These are phyloP conservation scores for Cutaneotrichosporon cavernicola DNA, from an alignment of 1,284 basidiomycete species.

Conservation along the genomic window DNA sequence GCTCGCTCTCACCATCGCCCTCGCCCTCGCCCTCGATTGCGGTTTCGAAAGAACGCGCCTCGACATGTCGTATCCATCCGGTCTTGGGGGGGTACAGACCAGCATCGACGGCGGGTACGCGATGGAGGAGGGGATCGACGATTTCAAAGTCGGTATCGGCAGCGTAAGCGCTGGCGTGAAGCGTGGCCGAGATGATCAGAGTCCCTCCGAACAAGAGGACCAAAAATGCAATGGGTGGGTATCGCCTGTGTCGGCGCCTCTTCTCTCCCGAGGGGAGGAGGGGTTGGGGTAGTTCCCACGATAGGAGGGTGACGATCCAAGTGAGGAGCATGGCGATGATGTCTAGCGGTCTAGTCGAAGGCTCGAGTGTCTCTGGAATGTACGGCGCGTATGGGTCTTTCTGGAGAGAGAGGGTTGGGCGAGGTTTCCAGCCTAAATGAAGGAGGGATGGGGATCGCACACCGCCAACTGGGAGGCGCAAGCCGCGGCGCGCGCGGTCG, in stretches of 20 bases:
- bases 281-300: neutral
- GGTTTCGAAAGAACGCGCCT: neutral
- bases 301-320: neutral
- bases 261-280: neutral
- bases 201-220: conserved; percentile 5
- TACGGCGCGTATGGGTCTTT: conserved; percentile 4
- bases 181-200: neutral
- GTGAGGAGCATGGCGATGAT: neutral
- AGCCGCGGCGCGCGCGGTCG: neutral
- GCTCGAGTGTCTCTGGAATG: conserved; percentile 1
- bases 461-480: neutral
- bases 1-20: neutral
- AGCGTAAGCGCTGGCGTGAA: neutral
- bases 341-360: neutral
- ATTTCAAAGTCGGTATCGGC: neutral
- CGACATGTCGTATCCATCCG: neutral
- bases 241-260: neutral
- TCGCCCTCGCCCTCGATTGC: neutral
- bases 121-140: neutral
- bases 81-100: neutral
- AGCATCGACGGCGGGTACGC: neutral
- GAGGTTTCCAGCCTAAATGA: neutral
- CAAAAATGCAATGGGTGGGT: neutral
- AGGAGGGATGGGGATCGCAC: neutral
- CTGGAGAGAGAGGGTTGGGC: neutral